Conservation (phyloP, 257 asterid species). For the Plectranthus barbatus region DNA sequence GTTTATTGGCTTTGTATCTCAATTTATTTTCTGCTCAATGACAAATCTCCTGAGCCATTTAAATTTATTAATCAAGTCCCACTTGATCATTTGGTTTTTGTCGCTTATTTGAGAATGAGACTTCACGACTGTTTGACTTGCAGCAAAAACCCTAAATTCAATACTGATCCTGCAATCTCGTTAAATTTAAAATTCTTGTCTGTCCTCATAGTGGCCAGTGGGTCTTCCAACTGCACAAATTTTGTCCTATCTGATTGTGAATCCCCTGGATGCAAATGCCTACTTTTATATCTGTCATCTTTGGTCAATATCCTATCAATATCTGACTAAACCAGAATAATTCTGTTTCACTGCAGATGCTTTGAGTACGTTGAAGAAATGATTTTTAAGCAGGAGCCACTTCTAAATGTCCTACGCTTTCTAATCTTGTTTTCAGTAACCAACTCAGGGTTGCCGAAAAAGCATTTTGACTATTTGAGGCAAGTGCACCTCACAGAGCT, state of each 20-base stretch:
- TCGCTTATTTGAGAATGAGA: not conserved
- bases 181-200: not conserved
- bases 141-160: not conserved
- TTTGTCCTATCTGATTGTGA: not conserved
- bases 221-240: not conserved
- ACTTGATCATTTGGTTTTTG: too few species aligned
- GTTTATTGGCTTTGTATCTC: too few species aligned
- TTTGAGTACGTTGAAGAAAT: conserved; percentile 86
- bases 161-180: not conserved
- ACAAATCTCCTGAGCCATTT: too few species aligned
- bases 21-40: too few species aligned
- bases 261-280: not conserved
- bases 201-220: not conserved
- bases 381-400: conserved; percentile 93
- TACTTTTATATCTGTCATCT: not conserved
- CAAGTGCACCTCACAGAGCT: conserved; percentile 21
- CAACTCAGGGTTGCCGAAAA: conserved; percentile 85
- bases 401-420: conserved; percentile 69
- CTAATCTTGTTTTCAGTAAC: conserved; percentile 76
- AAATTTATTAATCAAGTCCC: too few species aligned
- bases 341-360: conserved; percentile 53
- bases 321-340: conserved; percentile 9
- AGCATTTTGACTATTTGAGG: conserved; percentile 86
- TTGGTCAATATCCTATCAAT: not conserved
- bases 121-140: not conserved